Base-by-base conservation (phyloP, 1,284 basidiomycete species). In the Hypsizygus ulmarius region DNA sequence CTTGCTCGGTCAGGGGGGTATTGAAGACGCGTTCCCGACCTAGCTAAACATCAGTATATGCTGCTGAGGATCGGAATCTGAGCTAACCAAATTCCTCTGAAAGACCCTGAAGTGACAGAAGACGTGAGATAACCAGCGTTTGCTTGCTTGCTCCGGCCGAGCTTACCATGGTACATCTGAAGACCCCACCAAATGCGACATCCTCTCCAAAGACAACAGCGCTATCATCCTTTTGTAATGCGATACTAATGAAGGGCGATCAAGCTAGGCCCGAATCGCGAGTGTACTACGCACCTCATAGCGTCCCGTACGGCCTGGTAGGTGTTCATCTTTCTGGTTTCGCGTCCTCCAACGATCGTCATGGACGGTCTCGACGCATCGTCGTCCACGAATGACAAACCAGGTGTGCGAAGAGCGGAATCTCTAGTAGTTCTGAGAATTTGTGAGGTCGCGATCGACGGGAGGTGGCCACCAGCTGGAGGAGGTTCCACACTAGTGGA, bases 21-120 rank as follows among this genome's bases (percentile, higher is more conserved):
- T 97, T 96, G 70, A 97, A 96, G n/a, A 97, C 91, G 35, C 93
- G 82, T 67, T 94, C 91, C 41, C 84, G 80, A 30, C 93, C 90
- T 93, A 59, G 19, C 37, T 33, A 32, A 34, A 46, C 19, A 12
- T 50, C 46, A 50, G 19, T 36, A 52, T 33, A 39, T 42, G 30
- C 38, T 38, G 29, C 14, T 19, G 38, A 32, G 43, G 8, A 34
- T 16, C 11, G 14, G 28, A 34, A 29, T 7, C 38, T 34, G 50
- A 70, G 50, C 66, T 21, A 45, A 86, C 92, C 94, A 63, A 93
- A 97, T 64, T 95, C 91, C 62, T 97, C 94, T 16, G 90, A 86
- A 32, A 97, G 78, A 10, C 94, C 94, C 82, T 93, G 69, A 43
- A 30, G 49, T 51, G 33, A 7, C 18, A 19, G 42, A 33, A 43